A percentile compares a stretch with the other conserved stretches of the same genome.
Evolutionary conservation across 2,329 filamentous ascomycete genomes (phyloP).

Genomic region (Microdochium bolleyi): DNA sequence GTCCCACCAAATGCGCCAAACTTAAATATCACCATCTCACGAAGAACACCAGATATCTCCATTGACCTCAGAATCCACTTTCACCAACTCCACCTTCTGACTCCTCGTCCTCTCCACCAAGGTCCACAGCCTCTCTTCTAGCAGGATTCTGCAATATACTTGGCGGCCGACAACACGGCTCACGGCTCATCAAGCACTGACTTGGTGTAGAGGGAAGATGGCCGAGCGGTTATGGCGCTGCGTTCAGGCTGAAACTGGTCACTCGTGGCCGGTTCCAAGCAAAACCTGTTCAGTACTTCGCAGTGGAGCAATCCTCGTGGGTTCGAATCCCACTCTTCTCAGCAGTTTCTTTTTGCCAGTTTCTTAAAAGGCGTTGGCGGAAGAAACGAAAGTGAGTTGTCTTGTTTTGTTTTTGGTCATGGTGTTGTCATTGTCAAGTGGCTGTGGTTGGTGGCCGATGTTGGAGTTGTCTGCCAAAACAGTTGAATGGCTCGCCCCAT

Average conservation of each 20-base stretch:
- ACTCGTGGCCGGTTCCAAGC: too few relatives aligned
- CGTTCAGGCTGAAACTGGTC: slow-evolving; percentile 16
- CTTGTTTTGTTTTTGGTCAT: not conserved
- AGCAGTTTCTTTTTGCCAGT: not conserved
- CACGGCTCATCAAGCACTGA: not conserved
- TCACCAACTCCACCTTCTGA: too few relatives aligned
- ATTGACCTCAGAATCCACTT: too few relatives aligned
- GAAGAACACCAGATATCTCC: too few relatives aligned
- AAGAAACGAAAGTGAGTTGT: not conserved
- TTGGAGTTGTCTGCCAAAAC: not conserved
- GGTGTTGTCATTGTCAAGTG: not conserved
- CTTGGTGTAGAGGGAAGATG: slow-evolving; percentile 11
- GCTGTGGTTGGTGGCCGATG: not conserved
- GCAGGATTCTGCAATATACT: too few relatives aligned
- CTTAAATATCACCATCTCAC: too few relatives aligned
- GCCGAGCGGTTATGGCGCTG: slow-evolving; percentile 25
- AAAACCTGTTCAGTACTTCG: too few relatives aligned
- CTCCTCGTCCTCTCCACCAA: too few relatives aligned
- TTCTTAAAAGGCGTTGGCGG: not conserved
- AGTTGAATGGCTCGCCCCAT: not conserved
- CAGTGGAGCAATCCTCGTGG: not conserved
- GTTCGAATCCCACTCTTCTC: not conserved
- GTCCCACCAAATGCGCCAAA: too few relatives aligned
- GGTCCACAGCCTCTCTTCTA: too few relatives aligned
- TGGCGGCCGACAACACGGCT: too few relatives aligned